phyloP scores from a whole-genome alignment of 1,284 basidiomycete genomes.

The Exobasidium rhododendri region DNA sequence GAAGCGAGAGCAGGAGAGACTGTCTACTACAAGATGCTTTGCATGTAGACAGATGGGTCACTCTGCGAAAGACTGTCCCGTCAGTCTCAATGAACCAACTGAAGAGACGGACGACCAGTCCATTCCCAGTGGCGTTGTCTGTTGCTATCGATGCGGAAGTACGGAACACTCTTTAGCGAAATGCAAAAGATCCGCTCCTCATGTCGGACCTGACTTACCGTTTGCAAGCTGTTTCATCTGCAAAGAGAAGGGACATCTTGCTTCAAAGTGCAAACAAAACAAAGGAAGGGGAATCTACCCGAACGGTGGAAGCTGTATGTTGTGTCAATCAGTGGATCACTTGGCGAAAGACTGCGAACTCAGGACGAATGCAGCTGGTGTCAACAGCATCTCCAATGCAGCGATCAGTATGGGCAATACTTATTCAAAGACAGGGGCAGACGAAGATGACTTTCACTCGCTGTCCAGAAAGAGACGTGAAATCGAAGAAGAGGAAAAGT shows the following conservation, averaged over 20 bases:
- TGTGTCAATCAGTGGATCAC: constrained; percentile 79
- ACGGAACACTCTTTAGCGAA: constrained; percentile 71
- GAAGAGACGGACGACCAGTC: constrained; percentile 43
- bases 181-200: constrained; percentile 68
- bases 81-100: constrained; percentile 35
- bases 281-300: constrained; percentile 78
- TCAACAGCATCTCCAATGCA: constrained; percentile 15
- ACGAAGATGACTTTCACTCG: constrained; percentile 88
- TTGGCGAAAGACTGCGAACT: constrained; percentile 77
- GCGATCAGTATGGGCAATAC: constrained; percentile 55
- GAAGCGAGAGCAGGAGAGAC: constrained; percentile 66
- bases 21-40: constrained; percentile 71
- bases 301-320: constrained; percentile 87
- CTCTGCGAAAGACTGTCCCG: constrained; percentile 73
- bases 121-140: constrained; percentile 46
- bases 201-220: constrained; percentile 61
- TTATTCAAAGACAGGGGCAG: constrained; percentile 67
- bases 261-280: constrained; percentile 76
- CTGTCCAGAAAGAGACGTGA: constrained; percentile 66
- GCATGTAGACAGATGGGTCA: constrained; percentile 83
- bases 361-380: constrained; percentile 57
- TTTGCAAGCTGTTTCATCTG: constrained; percentile 92
- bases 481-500: constrained; percentile 57
- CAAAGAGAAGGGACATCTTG: constrained; percentile 68
- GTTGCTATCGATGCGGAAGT: constrained; percentile 71